Conservation (phyloP, 495 filamentous ascomycete species). For the Talaromyces borbonicus region DNA sequence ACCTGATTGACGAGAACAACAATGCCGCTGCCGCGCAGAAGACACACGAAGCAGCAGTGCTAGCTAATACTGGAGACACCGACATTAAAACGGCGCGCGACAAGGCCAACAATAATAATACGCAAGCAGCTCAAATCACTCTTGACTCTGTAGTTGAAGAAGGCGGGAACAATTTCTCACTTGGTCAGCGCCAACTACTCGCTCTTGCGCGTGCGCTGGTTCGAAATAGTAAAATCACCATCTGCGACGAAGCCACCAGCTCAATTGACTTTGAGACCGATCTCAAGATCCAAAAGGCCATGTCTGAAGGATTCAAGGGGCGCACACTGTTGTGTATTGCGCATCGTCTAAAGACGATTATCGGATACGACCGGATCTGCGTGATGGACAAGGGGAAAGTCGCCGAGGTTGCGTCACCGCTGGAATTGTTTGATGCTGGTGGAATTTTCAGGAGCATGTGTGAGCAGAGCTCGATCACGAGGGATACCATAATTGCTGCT, state of each 20-base stretch:
- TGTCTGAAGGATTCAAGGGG: constrained; percentile 12
- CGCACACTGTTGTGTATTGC: constrained; percentile 19
- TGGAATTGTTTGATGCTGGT: constrained; percentile 9
- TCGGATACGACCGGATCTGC: constrained; percentile 16
- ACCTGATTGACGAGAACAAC: constrained; percentile 8
- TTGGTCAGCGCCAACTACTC: constrained; percentile 21
- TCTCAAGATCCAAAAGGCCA: constrained; percentile 14
- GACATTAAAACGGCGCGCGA: neutral
- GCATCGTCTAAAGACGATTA: constrained; percentile 19
- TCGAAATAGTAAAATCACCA: constrained; percentile 12
- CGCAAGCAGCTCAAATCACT: constrained; percentile 3
- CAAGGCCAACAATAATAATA: neutral
- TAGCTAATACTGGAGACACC: neutral
- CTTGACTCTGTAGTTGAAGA: constrained; percentile 13
- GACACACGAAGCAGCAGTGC: no score
- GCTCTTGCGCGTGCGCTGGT: constrained; percentile 18
- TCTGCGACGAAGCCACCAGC: constrained; percentile 18
- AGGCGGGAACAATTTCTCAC: constrained; percentile 16
- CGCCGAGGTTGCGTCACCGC: constrained; percentile 16
- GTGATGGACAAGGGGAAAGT: constrained; percentile 18
- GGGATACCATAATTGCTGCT: constrained; percentile 1
- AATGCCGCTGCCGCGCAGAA: no score
- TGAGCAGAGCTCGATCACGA: constrained; percentile 9
- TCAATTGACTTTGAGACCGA: constrained; percentile 21
- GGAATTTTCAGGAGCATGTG: constrained; percentile 15